A percentile compares a stretch with the other conserved stretches of the same genome.
phyloP scores from a whole-genome alignment of 768 basidiomycete genomes.

The Tricholoma hemisulphureum region DNA sequence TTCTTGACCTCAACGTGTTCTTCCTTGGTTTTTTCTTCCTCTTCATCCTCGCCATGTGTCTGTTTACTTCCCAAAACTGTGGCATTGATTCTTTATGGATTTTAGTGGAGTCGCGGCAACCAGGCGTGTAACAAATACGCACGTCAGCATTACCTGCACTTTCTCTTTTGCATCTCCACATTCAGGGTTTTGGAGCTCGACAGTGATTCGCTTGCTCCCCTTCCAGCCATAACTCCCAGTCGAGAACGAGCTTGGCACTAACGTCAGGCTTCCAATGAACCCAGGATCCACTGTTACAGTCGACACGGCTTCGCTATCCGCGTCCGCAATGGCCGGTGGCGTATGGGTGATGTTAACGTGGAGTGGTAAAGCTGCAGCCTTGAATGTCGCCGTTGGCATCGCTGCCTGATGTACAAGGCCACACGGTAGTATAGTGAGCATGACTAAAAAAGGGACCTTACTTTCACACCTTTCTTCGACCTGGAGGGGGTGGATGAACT shows the following conservation, averaged over 20 bases:
- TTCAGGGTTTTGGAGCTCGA: conserved; percentile 58
- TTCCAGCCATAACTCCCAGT: conserved; percentile 89
- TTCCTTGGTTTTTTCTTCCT: conserved; percentile 24
- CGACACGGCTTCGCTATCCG: conserved; percentile 35
- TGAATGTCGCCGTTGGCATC: conserved; percentile 53
- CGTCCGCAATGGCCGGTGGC: conserved; percentile 40
- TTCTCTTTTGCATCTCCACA: conserved; percentile 55
- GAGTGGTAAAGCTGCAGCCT: conserved; percentile 64
- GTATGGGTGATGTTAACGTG: conserved; percentile 65
- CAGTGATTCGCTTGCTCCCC: conserved; percentile 61
- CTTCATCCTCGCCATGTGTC: conserved; percentile 38
- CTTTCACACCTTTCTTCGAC: conserved; percentile 46
- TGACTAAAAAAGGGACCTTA: conserved; percentile 20
- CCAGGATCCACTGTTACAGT: conserved; percentile 52
- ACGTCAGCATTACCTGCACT: conserved; percentile 75
- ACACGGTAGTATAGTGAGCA: conserved; percentile 2
- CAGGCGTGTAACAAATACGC: conserved; percentile 31
- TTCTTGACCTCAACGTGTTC: conserved; percentile 28
- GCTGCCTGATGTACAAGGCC: conserved; percentile 34
- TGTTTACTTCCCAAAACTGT: conserved; percentile 72
- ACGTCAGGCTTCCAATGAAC: conserved; percentile 53
- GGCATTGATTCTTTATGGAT: conserved; percentile 61
- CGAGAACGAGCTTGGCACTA: conserved; percentile 58
- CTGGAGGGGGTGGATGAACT: conserved; percentile 27
- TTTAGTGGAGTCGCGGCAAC: neutral